phyloP scores from a whole-genome alignment of 768 basidiomycete species.

The Rhodotorula paludigena region DNA sequence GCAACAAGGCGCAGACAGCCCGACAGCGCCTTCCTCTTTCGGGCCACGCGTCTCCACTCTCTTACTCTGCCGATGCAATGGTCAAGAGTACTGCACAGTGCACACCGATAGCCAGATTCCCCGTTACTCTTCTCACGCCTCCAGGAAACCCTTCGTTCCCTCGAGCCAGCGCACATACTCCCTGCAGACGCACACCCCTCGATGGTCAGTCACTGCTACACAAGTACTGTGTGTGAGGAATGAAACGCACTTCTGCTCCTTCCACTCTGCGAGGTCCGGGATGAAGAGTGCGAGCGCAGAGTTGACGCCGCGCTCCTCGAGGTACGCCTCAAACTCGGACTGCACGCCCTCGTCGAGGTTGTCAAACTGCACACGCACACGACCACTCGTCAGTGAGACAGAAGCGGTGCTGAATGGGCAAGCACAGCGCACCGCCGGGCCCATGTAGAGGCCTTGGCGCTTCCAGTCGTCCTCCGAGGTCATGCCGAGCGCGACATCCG shows the following conservation, averaged over 20 bases:
- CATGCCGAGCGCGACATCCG: conserved; percentile 65
- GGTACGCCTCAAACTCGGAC: conserved; percentile 82
- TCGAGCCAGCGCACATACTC: conserved; percentile 88
- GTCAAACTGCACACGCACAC: conserved; percentile 60
- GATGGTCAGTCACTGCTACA: neutral
- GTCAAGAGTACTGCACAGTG: neutral
- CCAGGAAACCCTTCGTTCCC: conserved; percentile 75
- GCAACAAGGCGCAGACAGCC: too few relatives aligned
- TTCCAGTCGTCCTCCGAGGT: conserved; percentile 91
- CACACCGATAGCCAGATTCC: too few relatives aligned
- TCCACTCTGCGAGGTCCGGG: conserved; percentile 75
- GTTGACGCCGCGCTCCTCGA: conserved; percentile 84
- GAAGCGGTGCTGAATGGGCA: neutral
- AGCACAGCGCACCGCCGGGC: conserved; percentile 62
- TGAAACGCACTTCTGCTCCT: conserved; percentile 61
- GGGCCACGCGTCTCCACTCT: neutral
- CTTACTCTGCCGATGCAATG: neutral
- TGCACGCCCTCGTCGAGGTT: conserved; percentile 81
- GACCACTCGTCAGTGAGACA: neutral
- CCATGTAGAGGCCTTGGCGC: conserved; percentile 83
- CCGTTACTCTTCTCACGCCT: conserved; percentile 48
- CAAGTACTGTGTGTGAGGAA: neutral
- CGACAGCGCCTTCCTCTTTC: neutral
- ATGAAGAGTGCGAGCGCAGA: conserved; percentile 77
- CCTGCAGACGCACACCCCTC: conserved; percentile 45